Conservation (phyloP, 2,329 filamentous ascomycete genomes). For the Bertia moriformis region DNA sequence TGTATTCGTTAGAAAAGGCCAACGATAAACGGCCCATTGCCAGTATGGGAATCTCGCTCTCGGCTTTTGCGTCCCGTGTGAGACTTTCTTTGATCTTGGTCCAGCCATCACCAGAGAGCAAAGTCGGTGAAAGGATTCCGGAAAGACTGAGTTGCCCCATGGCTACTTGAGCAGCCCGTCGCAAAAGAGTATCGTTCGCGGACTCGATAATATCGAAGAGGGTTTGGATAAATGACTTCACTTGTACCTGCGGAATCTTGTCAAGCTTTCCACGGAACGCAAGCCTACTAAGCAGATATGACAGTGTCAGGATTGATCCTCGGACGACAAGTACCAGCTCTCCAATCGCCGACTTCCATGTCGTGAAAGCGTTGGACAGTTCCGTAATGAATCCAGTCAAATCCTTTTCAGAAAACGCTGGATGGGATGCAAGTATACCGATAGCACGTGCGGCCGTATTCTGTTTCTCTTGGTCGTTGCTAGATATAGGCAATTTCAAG, state of each 20-base stretch:
- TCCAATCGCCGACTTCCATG: neutral
- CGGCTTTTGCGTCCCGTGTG: neutral
- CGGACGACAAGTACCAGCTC: neutral
- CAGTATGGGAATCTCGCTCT: neutral
- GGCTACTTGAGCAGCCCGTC: neutral
- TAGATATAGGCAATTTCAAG: neutral
- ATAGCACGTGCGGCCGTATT: conserved; percentile 53
- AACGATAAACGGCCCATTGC: neutral
- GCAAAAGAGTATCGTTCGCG: neutral
- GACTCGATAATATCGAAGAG: neutral
- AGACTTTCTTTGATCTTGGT: neutral
- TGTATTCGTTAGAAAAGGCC: neutral
- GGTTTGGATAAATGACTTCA: neutral
- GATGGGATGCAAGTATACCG: conserved; percentile 64
- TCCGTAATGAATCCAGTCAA: conserved; percentile 12
- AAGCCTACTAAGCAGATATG: neutral
- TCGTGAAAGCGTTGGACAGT: neutral
- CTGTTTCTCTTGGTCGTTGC: conserved; percentile 55
- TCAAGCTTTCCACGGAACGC: neutral
- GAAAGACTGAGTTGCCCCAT: neutral
- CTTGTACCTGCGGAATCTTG: neutral
- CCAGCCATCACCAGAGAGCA: neutral
- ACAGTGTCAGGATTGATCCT: neutral
- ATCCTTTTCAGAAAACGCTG: conserved; percentile 25
- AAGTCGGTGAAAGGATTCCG: neutral